Percentiles rank a stretch among this genome's conserved stretches.
Conservation (phyloP, 305 asterid species). For the Salvia sclarea region DNA sequence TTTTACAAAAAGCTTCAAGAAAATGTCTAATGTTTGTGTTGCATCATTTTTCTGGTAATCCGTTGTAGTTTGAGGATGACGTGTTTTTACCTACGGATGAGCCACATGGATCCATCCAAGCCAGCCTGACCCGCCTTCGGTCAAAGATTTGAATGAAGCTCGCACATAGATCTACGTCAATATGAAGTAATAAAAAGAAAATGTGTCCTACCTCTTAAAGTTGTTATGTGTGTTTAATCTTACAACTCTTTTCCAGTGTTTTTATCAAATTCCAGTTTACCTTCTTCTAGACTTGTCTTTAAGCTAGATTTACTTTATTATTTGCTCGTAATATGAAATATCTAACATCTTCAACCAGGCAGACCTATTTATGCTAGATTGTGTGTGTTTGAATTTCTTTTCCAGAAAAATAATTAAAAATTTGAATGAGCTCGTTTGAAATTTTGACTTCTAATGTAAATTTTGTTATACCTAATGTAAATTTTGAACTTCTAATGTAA, state of each 20-base stretch:
- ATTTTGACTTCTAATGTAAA: no score
- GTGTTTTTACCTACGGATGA: constrained; percentile 88
- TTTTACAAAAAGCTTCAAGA: neutral
- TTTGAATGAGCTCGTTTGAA: no score
- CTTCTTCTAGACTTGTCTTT: neutral
- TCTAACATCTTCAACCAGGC: neutral
- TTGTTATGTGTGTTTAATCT: constrained; percentile 10
- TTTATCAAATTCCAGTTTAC: neutral
- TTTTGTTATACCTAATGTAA: no score
- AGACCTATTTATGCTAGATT: neutral
- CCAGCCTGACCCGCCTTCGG: constrained; percentile 65
- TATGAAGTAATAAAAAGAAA: constrained; percentile 23
- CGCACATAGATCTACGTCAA: neutral
- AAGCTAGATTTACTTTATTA: neutral
- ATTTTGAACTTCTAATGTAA: no score
- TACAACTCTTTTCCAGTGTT: neutral
- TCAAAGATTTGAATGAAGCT: constrained; percentile 72
- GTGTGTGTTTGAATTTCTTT: neutral
- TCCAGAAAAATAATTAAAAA: neutral
- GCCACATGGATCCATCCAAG: constrained; percentile 95
- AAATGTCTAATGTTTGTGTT: constrained; percentile 19
- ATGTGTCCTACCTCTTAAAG: neutral
- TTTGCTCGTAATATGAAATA: neutral
- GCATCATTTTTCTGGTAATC: constrained; percentile 12
- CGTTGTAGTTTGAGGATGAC: constrained; percentile 81